Base-by-base conservation (phyloP, 805 yeast genomes). In the Metschnikowia henanensis region DNA sequence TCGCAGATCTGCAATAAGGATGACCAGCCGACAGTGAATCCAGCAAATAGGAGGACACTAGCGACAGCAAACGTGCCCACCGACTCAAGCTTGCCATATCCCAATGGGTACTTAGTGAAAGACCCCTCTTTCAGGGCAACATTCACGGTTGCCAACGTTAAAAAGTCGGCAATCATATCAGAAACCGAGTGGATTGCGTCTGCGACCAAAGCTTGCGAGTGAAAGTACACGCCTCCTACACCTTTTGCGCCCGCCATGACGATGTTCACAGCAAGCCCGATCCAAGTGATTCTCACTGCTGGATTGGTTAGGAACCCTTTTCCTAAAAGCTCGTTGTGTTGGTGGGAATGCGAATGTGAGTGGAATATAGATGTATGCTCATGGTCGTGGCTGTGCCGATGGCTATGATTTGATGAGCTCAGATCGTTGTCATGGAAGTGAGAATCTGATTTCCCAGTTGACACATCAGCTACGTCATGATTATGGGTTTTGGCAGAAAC, bases 131-230 rank as follows among this genome's bases (percentile, higher is more conserved):
- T 80, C 9, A 74, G 64, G 5, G 95, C 83, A 38, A 85, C 80
- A 25, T 87, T 82, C 16, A 94, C 97, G 1, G 98, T 92, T 4
- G 90, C 83, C 44, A 94, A 71, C 0, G 99, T 94, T 51, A 94
- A 68, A 35, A 92, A 77, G 63, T 94, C 99, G 7, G 96, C 87
- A 13, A 94, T 77, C 68, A 92, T 72, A 65, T 94, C 99, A 36
- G 95, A 83, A 17, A 88, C 75, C 0, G 98, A 92, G 66, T 94
- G 99, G 22, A 90, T 83, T 1, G 97, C 91, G 65, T 94, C 99
- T 1, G 99, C 99, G 38, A 91, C 62, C 44, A 94, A 76, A 2
- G 97, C 91, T 62, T 91, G 97, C 0, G 99, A 94, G 63, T 94
- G 96, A 76, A 94, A 94, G 30, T 81, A 81, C 15, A 88, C 72